A percentile compares a stretch with the other conserved stretches of the same genome.
Conservation (phyloP, 208 protist species). For the Crithidia thermophila region DNA sequence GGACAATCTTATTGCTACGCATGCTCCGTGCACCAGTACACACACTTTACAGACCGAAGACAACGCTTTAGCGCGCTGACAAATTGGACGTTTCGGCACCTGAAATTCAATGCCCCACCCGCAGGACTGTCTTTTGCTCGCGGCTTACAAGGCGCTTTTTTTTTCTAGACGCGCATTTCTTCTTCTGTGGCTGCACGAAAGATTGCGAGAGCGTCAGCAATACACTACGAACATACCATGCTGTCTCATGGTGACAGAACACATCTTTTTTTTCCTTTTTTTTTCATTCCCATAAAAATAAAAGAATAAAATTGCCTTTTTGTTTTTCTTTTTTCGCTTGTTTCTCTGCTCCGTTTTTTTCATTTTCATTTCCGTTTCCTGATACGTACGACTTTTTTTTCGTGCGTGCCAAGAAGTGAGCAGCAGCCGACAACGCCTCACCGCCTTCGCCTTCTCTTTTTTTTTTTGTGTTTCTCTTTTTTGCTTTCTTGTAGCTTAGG, state of each 20-base stretch:
- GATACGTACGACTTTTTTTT: neutral
- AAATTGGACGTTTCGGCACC: too few relatives aligned
- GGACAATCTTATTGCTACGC: too few relatives aligned
- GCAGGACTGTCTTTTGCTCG: too few relatives aligned
- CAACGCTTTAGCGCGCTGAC: too few relatives aligned
- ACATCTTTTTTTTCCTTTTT: slow-evolving; percentile 6
- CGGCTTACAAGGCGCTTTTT: too few relatives aligned
- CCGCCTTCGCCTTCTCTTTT: neutral
- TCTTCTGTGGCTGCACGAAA: too few relatives aligned
- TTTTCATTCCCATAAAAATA: slow-evolving; percentile 1
- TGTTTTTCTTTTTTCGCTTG: slow-evolving; percentile 2
- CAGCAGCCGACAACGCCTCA: neutral
- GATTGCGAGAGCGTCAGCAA: too few relatives aligned
- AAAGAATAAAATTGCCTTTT: neutral
- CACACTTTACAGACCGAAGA: too few relatives aligned
- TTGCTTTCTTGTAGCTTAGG: too few relatives aligned
- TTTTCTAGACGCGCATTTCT: too few relatives aligned
- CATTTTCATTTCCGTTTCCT: neutral
- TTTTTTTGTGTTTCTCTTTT: slow-evolving; percentile 8
- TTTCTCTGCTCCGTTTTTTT: neutral
- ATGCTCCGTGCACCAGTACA: too few relatives aligned
- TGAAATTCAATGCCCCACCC: too few relatives aligned
- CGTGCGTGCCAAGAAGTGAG: neutral
- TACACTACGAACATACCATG: neutral
- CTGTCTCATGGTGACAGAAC: neutral